These are phyloP conservation scores for Musa balbisiana DNA, from an alignment of 202 grass and related monocot genomes.

Conservation along the genomic window DNA sequence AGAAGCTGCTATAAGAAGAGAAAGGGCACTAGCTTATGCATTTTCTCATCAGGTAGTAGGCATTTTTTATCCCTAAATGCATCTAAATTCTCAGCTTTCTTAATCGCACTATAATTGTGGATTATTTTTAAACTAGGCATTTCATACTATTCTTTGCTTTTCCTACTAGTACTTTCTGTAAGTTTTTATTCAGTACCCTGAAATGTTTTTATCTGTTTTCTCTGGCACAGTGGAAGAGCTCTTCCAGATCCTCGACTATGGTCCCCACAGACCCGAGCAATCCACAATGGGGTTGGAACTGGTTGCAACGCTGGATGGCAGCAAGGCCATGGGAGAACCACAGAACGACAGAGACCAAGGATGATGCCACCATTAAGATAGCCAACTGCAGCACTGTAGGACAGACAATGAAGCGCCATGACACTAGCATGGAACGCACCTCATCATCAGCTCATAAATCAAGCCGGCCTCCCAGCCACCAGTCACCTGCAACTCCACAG, in stretches of 20 bases:
- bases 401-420: constrained; percentile 1
- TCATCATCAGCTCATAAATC: constrained; percentile 29
- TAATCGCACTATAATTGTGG: too few species aligned
- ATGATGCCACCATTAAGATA: constrained; percentile 24
- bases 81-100: too few species aligned
- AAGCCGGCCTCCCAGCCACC: constrained; percentile 44
- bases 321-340: constrained; percentile 55
- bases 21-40: constrained; percentile 40
- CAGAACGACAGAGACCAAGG: constrained; percentile 31
- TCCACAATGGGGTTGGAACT: constrained; percentile 96
- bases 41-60: constrained; percentile 43
- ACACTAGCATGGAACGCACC: constrained; percentile 34
- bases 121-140: not conserved
- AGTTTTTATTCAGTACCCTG: not conserved
- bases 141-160: not conserved
- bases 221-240: constrained; percentile 63
- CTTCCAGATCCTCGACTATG: constrained; percentile 35
- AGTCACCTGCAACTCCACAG: constrained; percentile 45
- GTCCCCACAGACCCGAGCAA: constrained; percentile 62
- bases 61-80: not conserved
- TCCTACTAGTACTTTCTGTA: not conserved
- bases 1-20: constrained; percentile 34
- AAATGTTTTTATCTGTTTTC: constrained; percentile 4
- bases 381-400: not conserved
- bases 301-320: constrained; percentile 84